Conservation (phyloP, 495 filamentous ascomycete species). For the Aspergillus steynii region DNA sequence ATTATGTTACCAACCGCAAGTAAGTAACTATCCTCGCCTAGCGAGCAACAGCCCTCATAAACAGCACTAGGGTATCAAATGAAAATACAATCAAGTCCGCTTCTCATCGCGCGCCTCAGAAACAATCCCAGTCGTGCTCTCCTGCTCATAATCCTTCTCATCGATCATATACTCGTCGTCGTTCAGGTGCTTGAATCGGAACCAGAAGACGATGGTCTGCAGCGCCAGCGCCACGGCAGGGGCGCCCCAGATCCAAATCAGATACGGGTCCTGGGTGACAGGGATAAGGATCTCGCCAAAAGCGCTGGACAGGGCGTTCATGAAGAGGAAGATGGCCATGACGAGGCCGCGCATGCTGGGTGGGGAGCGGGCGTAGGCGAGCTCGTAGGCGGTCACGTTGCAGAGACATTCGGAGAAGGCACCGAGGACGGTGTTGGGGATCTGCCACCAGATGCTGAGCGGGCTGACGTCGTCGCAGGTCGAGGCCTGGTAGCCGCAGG, state of each 20-base stretch:
- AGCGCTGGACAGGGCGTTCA: slow-evolving; percentile 48
- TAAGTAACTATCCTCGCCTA: no score
- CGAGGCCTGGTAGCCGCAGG: slow-evolving; percentile 53
- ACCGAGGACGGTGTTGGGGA: slow-evolving; percentile 51
- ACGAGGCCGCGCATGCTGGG: slow-evolving; percentile 69
- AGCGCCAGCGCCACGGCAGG: slow-evolving; percentile 48
- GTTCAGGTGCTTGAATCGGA: slow-evolving; percentile 45
- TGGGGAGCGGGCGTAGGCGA: slow-evolving; percentile 71
- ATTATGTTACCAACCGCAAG: no score
- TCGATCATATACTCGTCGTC: slow-evolving; percentile 43
- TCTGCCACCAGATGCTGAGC: slow-evolving; percentile 57
- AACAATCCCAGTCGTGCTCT: neutral
- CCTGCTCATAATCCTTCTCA: slow-evolving; percentile 21
- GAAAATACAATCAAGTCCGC: neutral
- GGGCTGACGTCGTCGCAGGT: slow-evolving; percentile 45
- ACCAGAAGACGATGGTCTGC: slow-evolving; percentile 51
- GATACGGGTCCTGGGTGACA: slow-evolving; percentile 60
- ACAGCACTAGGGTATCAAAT: no score
- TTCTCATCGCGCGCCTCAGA: neutral
- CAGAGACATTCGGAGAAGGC: slow-evolving; percentile 70
- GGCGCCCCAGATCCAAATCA: slow-evolving; percentile 56
- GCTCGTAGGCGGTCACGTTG: slow-evolving; percentile 69
- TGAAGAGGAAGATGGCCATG: slow-evolving; percentile 61
- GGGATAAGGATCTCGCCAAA: slow-evolving; percentile 61
- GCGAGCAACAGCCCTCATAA: no score